A percentile compares a stretch with the other conserved stretches of the same genome.
These are phyloP conservation scores for Podospora pseudopauciseta DNA, from an alignment of 495 filamentous ascomycete species.

Conservation along the genomic window DNA sequence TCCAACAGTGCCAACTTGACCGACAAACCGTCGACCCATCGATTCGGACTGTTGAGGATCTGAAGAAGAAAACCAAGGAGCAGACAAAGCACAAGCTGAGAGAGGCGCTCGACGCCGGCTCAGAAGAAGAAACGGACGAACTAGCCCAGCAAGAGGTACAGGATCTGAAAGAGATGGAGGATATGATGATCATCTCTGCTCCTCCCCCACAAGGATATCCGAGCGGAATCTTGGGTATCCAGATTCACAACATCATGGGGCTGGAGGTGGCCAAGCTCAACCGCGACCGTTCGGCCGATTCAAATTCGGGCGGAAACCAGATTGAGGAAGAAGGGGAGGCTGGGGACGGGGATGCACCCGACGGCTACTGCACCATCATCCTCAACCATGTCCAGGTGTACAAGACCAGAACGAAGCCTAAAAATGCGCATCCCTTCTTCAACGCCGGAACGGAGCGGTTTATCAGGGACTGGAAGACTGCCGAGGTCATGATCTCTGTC, in stretches of 20 bases:
- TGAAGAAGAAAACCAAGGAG: slow-evolving; percentile 51
- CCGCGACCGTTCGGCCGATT: slow-evolving; percentile 31
- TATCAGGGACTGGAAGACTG: slow-evolving; percentile 61
- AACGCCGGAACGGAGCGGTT: slow-evolving; percentile 73
- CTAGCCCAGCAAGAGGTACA: slow-evolving; percentile 60
- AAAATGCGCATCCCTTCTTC: slow-evolving; percentile 73
- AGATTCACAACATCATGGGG: slow-evolving; percentile 71
- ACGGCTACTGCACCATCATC: slow-evolving; percentile 66
- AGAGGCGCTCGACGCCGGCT: slow-evolving; percentile 46
- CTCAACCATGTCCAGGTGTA: slow-evolving; percentile 69
- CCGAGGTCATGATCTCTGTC: slow-evolving; percentile 63
- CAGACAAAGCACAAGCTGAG: slow-evolving; percentile 56
- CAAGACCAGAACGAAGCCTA: slow-evolving; percentile 68
- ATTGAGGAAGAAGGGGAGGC: slow-evolving; percentile 36
- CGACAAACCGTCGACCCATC: slow-evolving; percentile 51
- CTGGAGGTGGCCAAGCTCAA: slow-evolving; percentile 56
- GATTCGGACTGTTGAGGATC: slow-evolving; percentile 49
- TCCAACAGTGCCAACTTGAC: slow-evolving; percentile 51
- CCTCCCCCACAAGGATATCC: slow-evolving; percentile 55
- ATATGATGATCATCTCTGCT: slow-evolving; percentile 54
- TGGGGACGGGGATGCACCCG: slow-evolving; percentile 61
- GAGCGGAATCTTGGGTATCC: slow-evolving; percentile 62
- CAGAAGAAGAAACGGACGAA: slow-evolving; percentile 52
- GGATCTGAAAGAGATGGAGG: slow-evolving; percentile 51
- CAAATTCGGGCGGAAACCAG: slow-evolving; percentile 9